These are phyloP conservation scores for Paracorniculantispora psalliotae DNA, from an alignment of 2,329 filamentous ascomycete genomes.

Conservation along the genomic window DNA sequence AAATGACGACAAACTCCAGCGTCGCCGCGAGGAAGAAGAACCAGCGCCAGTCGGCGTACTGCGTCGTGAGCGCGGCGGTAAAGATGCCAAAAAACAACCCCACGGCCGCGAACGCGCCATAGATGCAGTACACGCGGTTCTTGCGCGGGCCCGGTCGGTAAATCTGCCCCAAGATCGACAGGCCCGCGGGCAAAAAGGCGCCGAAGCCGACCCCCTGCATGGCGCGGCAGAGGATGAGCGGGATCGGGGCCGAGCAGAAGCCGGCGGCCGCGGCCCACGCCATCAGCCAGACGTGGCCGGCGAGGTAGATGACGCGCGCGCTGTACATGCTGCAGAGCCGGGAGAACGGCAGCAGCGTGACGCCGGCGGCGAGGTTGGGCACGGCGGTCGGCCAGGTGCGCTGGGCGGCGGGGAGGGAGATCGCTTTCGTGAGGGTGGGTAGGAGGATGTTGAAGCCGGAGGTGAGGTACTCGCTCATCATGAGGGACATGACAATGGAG, in stretches of 20 bases:
- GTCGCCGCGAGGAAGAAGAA: conserved; percentile 62
- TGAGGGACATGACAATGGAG: conserved; percentile 12
- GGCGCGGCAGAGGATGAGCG: conserved; percentile 64
- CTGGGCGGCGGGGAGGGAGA: conserved; percentile 56
- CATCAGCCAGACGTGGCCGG: conserved; percentile 53
- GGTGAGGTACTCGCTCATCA: conserved; percentile 17
- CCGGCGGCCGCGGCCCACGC: conserved; percentile 61
- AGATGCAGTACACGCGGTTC: conserved; percentile 59
- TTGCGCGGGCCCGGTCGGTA: conserved; percentile 69
- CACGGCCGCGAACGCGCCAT: conserved; percentile 52
- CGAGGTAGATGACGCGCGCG: conserved; percentile 49
- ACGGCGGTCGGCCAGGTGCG: conserved; percentile 59
- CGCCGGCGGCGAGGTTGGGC: conserved; percentile 49
- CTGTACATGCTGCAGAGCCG: conserved; percentile 53
- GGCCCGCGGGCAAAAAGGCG: conserved; percentile 62
- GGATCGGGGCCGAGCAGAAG: conserved; percentile 56
- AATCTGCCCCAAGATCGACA: conserved; percentile 63
- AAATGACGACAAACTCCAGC: conserved; percentile 41
- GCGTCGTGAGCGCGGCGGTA: conserved; percentile 56
- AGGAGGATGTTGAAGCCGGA: conserved; percentile 40
- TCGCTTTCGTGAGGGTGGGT: conserved; percentile 54
- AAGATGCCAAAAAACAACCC: conserved; percentile 64
- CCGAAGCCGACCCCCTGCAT: conserved; percentile 64
- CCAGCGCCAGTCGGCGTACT: conserved; percentile 60
- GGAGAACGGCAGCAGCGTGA: conserved; percentile 56